Evolutionary conservation across 164 flowering plant species (phyloP).

Genomic region (Cinnamomum micranthum): DNA sequence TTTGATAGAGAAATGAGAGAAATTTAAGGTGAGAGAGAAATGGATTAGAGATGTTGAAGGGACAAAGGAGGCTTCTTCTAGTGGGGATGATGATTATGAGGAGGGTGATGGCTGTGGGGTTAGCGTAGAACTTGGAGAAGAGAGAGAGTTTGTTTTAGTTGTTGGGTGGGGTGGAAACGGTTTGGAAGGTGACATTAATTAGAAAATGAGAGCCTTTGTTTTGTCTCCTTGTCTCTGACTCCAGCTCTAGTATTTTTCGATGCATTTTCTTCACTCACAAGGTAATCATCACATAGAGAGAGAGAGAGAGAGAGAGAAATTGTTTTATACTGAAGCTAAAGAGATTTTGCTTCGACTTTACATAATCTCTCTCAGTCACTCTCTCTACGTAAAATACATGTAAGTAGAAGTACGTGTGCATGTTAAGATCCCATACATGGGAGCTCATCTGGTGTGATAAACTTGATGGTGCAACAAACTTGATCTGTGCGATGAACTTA

Average conservation of each 20-base stretch:
- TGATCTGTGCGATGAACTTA: too few species aligned
- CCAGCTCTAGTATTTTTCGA: constrained; percentile 35
- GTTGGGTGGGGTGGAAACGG: constrained; percentile 37
- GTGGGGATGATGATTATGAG: constrained; percentile 1
- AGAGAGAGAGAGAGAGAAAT: constrained; percentile 6
- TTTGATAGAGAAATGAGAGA: not conserved
- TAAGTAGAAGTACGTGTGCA: too few species aligned
- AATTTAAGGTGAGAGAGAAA: not conserved
- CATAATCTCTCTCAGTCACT: not conserved
- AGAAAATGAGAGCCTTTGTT: constrained; percentile 19
- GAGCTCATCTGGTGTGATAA: too few species aligned
- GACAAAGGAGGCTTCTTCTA: constrained; percentile 4
- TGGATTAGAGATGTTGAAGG: not conserved
- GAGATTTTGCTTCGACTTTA: not conserved
- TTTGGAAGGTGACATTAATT: constrained; percentile 66
- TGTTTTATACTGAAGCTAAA: not conserved
- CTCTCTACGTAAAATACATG: not conserved
- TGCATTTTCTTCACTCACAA: constrained; percentile 62
- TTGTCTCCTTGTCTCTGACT: constrained; percentile 63
- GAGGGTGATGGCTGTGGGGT: constrained; percentile 1
- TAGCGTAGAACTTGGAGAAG: not conserved
- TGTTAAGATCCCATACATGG: too few species aligned
- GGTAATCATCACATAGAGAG: constrained; percentile 37
- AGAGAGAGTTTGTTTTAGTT: constrained; percentile 18
- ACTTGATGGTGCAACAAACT: too few species aligned